Evolutionary conservation across 768 basidiomycete genomes (phyloP).

Genomic region (Calvatia gigantea): DNA sequence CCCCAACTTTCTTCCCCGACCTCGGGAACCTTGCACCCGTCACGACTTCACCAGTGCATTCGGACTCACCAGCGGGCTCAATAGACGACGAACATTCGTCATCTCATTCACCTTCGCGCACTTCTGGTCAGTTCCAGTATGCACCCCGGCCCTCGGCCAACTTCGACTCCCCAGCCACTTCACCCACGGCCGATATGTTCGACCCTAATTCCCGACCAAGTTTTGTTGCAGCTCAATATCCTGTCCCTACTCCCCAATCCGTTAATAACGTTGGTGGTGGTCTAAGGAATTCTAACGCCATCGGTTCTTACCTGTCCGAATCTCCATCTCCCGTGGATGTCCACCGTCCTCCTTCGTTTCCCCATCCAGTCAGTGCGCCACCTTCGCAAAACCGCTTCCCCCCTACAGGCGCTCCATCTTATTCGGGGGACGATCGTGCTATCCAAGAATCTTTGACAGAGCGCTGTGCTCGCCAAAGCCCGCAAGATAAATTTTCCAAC

Average conservation of each 20-base stretch:
- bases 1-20: constrained; percentile 20
- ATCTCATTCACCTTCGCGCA: constrained; percentile 29
- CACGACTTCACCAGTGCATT: constrained; percentile 21
- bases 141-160: constrained; percentile 24
- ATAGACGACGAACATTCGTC: constrained; percentile 33
- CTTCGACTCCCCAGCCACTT: constrained; percentile 28
- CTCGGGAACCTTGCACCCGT: constrained; percentile 19
- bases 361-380: constrained; percentile 38
- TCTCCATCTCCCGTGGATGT: constrained; percentile 44
- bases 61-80: constrained; percentile 26
- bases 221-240: constrained; percentile 12
- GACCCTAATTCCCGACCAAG: constrained; percentile 21
- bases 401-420: constrained; percentile 36
- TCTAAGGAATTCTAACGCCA: constrained; percentile 24
- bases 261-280: constrained; percentile 24
- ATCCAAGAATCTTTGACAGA: constrained; percentile 33
- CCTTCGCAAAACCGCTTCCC: constrained; percentile 43
- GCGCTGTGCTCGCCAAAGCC: constrained; percentile 34
- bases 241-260: constrained; percentile 1
- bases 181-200: constrained; percentile 13
- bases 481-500: constrained; percentile 33
- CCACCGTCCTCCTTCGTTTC: constrained; percentile 34
- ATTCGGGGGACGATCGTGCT: constrained; percentile 38
- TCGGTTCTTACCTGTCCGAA: constrained; percentile 29
- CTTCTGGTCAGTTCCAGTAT: constrained; percentile 27